Percentiles rank a stretch among this genome's conserved stretches.
Conservation (phyloP, 1,284 basidiomycete species). For the Heterobasidion occidentale region DNA sequence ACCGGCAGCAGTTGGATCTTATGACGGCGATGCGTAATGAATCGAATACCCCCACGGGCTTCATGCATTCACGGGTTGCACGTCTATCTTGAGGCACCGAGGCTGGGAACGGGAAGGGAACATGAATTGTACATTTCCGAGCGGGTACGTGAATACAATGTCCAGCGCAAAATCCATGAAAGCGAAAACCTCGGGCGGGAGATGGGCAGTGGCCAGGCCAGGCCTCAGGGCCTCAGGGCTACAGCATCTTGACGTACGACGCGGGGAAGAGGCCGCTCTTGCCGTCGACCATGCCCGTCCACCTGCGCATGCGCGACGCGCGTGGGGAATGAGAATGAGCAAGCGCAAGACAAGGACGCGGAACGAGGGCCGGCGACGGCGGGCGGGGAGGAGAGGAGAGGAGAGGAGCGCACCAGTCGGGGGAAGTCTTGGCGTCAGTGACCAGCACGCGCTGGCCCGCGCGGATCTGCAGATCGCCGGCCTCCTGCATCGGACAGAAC, state of each 20-base stretch:
- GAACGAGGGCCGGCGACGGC: background rate
- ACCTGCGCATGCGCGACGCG: constrained; percentile 43
- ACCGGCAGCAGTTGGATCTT: too few species aligned
- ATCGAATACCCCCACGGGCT: too few species aligned
- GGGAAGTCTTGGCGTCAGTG: constrained; percentile 49
- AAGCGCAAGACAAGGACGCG: background rate
- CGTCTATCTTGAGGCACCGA: too few species aligned
- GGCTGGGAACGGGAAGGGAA: too few species aligned
- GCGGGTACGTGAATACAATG: too few species aligned
- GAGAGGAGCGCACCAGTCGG: constrained; percentile 53
- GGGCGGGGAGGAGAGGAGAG: background rate
- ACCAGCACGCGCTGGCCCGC: constrained; percentile 50
- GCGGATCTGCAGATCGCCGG: constrained; percentile 53
- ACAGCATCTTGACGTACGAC: constrained; percentile 63
- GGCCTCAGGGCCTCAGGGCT: constrained; percentile 10
- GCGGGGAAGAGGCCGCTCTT: constrained; percentile 64
- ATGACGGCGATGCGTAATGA: too few species aligned
- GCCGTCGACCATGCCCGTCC: constrained; percentile 64
- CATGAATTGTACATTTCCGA: too few species aligned
- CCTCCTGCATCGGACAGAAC: constrained; percentile 37
- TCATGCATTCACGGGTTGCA: too few species aligned
- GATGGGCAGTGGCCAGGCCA: background rate
- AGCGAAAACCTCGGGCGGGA: too few species aligned
- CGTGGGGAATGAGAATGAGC: constrained; percentile 1
- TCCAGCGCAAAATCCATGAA: too few species aligned